Percentiles rank a stretch among this genome's conserved stretches.
Conservation (phyloP, 2,329 filamentous ascomycete species). For the Zalaria sp. region DNA sequence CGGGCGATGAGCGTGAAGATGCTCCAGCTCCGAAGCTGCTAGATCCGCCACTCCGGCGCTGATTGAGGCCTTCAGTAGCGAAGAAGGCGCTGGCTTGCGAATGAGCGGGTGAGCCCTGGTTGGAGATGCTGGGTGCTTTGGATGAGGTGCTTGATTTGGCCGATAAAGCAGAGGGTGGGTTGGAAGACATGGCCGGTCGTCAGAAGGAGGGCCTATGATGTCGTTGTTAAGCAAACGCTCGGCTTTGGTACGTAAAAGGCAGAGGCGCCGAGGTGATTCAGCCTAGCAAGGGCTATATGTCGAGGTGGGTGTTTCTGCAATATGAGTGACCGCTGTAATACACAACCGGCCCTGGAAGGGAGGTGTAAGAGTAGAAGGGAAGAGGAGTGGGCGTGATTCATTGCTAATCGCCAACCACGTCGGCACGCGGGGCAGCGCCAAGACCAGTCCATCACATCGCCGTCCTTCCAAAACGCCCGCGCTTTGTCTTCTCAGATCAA, state of each 20-base stretch:
- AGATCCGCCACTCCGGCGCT: constrained; percentile 25
- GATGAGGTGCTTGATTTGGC: constrained; percentile 22
- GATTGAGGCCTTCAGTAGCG: constrained; percentile 27
- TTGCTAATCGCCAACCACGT: too few relatives aligned
- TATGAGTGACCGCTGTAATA: not conserved
- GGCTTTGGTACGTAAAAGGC: constrained; percentile 1
- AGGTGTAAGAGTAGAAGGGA: too few relatives aligned
- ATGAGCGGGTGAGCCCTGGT: constrained; percentile 27
- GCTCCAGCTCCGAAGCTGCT: constrained; percentile 23
- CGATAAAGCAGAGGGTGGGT: constrained; percentile 21
- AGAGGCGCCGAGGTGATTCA: constrained; percentile 1
- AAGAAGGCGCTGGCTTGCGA: constrained; percentile 28
- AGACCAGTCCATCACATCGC: not conserved
- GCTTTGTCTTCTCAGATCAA: not conserved
- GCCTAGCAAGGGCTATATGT: not conserved
- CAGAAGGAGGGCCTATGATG: constrained; percentile 4
- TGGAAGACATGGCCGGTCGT: constrained; percentile 25
- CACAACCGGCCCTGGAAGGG: too few relatives aligned
- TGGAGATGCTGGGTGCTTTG: constrained; percentile 23
- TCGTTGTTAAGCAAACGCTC: not conserved
- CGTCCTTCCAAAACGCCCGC: too few relatives aligned
- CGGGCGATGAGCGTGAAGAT: constrained; percentile 22
- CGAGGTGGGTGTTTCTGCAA: too few relatives aligned
- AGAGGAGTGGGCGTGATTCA: too few relatives aligned
- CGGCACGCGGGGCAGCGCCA: not conserved